phyloP scores from a whole-genome alignment of 805 yeast genomes.

The Yamadazyma endophytica region DNA sequence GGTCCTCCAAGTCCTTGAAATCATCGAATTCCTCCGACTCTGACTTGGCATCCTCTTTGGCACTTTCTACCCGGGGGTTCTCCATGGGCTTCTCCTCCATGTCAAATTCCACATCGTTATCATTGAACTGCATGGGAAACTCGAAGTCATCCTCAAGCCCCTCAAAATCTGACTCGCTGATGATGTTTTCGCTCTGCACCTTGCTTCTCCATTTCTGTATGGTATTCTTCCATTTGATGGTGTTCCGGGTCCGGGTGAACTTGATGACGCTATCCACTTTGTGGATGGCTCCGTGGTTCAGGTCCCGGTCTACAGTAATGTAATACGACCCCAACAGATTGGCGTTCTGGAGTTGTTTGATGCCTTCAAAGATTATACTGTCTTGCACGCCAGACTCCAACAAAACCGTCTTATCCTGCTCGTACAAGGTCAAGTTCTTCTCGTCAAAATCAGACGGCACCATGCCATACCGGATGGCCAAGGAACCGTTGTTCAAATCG shows the following conservation, averaged over 20 bases:
- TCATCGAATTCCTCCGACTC: conserved; percentile 22
- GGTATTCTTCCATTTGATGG: conserved; percentile 15
- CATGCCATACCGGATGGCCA: conserved; percentile 37
- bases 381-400: conserved; percentile 25
- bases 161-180: conserved; percentile 37
- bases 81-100: background rate
- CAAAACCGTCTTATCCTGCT: conserved; percentile 28
- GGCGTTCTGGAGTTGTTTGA: conserved; percentile 24
- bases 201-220: conserved; percentile 7
- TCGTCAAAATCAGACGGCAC: conserved; percentile 40
- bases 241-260: conserved; percentile 35
- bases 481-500: conserved; percentile 1
- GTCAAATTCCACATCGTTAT: conserved; percentile 7
- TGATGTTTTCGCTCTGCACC: conserved; percentile 8
- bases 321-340: conserved; percentile 23
- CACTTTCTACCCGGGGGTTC: background rate
- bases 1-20: conserved; percentile 40
- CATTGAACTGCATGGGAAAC: conserved; percentile 10
- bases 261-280: conserved; percentile 29
- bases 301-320: conserved; percentile 16
- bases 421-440: conserved; percentile 29
- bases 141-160: conserved; percentile 18
- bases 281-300: too few relatives aligned
- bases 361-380: conserved; percentile 36
- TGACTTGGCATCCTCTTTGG: background rate